These are phyloP conservation scores for Isatis tinctoria DNA, from an alignment of 345 rosid species.

Conservation along the genomic window DNA sequence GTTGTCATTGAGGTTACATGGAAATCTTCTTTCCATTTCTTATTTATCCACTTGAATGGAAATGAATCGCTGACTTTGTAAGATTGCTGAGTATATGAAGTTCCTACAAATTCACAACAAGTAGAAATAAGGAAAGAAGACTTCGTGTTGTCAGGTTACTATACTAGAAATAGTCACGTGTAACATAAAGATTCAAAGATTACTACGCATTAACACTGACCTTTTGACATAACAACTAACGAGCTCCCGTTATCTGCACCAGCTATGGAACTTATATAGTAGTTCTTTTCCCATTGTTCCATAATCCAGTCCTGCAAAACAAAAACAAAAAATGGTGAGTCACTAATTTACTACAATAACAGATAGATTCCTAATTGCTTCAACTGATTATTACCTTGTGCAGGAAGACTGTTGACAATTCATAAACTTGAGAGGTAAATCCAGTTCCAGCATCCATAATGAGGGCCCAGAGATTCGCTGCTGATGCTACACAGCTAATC, in stretches of 20 bases:
- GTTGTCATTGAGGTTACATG: constrained; percentile 93
- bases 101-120: constrained; percentile 44
- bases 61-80: constrained; percentile 92
- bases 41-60: constrained; percentile 96
- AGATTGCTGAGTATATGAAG: constrained; percentile 79
- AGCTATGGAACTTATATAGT: constrained; percentile 82
- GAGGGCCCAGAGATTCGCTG: constrained; percentile 89
- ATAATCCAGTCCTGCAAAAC: constrained; percentile 90
- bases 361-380: background rate
- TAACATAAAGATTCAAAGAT: background rate
- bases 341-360: background rate
- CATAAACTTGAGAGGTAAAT: constrained; percentile 80
- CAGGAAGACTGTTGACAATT: constrained; percentile 70
- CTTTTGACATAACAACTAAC: constrained; percentile 95
- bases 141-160: background rate
- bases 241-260: constrained; percentile 86
- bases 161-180: background rate
- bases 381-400: constrained; percentile 62
- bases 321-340: background rate
- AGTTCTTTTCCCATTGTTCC: constrained; percentile 98
- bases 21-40: constrained; percentile 97
- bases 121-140: background rate
- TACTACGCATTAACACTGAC: constrained; percentile 30
- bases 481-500: constrained; percentile 87
- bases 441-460: constrained; percentile 99